These are phyloP conservation scores for Penicillium salamii DNA, from an alignment of 495 filamentous ascomycete species.

Conservation along the genomic window DNA sequence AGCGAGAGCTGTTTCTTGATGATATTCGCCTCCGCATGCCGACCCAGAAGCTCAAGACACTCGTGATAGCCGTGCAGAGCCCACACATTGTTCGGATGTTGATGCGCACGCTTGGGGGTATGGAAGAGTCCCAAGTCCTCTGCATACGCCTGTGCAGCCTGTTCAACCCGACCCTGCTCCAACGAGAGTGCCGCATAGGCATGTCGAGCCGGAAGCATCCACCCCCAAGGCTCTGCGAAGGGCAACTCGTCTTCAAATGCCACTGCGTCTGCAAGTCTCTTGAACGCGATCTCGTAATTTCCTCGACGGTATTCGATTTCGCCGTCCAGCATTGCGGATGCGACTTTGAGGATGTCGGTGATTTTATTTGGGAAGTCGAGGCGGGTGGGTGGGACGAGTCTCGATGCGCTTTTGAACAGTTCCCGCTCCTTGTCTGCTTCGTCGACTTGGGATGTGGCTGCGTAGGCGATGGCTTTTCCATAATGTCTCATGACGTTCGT, in stretches of 20 bases:
- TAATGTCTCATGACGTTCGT: slow-evolving; percentile 60
- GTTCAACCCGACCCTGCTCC: slow-evolving; percentile 53
- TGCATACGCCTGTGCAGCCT: slow-evolving; percentile 52
- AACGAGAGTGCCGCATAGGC: slow-evolving; percentile 58
- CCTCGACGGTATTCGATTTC: slow-evolving; percentile 59
- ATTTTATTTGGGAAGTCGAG: slow-evolving; percentile 56
- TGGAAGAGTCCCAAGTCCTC: slow-evolving; percentile 57
- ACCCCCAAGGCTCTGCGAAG: slow-evolving; percentile 65
- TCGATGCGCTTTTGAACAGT: slow-evolving; percentile 41
- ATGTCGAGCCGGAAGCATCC: slow-evolving; percentile 64
- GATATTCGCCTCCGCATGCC: slow-evolving; percentile 44
- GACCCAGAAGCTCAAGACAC: slow-evolving; percentile 49
- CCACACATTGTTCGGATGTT: slow-evolving; percentile 66
- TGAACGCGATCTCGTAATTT: slow-evolving; percentile 50
- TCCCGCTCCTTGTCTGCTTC: slow-evolving; percentile 42
- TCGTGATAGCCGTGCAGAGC: slow-evolving; percentile 61
- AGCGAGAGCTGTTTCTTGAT: slow-evolving; percentile 47
- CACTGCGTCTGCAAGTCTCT: slow-evolving; percentile 46
- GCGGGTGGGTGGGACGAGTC: slow-evolving; percentile 44
- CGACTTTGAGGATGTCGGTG: slow-evolving; percentile 52
- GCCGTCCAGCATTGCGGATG: slow-evolving; percentile 58
- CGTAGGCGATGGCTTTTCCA: slow-evolving; percentile 55
- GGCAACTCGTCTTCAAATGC: slow-evolving; percentile 47
- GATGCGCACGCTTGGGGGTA: slow-evolving; percentile 49
- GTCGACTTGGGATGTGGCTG: slow-evolving; percentile 42